Evolutionary conservation across 352 stramenopile genomes (phyloP).

Genomic region (Globisporangium orthogonon): DNA sequence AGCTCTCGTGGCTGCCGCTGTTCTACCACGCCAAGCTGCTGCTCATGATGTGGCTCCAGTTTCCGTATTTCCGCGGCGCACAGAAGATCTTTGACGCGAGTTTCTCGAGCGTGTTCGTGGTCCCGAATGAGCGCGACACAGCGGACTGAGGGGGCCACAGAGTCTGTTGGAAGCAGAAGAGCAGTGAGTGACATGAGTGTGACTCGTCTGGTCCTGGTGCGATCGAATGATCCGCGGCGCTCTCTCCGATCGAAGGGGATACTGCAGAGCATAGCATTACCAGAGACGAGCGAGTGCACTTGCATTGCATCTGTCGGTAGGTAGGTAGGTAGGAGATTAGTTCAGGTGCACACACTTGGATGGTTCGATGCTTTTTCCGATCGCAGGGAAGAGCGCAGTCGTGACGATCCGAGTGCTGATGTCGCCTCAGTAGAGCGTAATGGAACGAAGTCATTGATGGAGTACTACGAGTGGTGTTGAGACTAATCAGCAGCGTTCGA

Average conservation of each 20-base stretch:
- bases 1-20: slow-evolving; percentile 74
- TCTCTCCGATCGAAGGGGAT: not conserved
- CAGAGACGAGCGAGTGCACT: not conserved
- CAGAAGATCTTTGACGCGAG: slow-evolving; percentile 72
- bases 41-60: slow-evolving; percentile 85
- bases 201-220: no score
- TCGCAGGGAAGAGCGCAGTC: not conserved
- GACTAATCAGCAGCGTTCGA: not conserved
- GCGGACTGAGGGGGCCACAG: slow-evolving; percentile 13
- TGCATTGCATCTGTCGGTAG: no score
- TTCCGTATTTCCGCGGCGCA: slow-evolving; percentile 86
- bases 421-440: not conserved
- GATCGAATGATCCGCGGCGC: not conserved
- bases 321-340: not conserved
- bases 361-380: not conserved
- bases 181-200: not conserved
- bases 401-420: not conserved
- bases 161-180: not conserved
- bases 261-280: not conserved
- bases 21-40: slow-evolving; percentile 86
- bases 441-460: no score
- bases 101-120: slow-evolving; percentile 75
- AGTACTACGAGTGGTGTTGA: not conserved
- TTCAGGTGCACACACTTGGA: no score
- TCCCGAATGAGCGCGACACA: slow-evolving; percentile 13